A percentile compares a stretch with the other conserved stretches of the same genome.
Conservation (phyloP, 2,329 filamentous ascomycete genomes). For the Botryotinia convoluta region DNA sequence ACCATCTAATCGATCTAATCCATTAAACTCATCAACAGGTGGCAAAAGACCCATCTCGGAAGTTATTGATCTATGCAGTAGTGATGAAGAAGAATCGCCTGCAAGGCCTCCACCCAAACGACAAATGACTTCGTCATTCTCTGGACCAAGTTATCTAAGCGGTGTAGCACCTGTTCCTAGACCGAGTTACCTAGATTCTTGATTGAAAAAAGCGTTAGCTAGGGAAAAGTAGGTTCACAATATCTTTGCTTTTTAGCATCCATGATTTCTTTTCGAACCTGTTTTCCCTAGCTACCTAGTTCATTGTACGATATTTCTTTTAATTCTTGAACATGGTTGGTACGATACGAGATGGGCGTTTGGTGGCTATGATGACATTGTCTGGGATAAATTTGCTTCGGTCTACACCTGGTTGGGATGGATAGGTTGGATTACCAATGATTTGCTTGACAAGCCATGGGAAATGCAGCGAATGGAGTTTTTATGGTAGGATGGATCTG, state of each 20-base stretch:
- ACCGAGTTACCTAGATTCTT: background rate
- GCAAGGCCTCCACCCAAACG: conserved; percentile 36
- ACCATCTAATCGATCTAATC: conserved; percentile 17
- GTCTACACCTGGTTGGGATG: background rate
- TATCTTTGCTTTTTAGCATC: background rate
- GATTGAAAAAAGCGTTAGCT: background rate
- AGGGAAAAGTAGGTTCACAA: background rate
- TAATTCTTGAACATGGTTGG: background rate
- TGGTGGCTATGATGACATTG: background rate
- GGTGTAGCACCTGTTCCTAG: conserved; percentile 1
- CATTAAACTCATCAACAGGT: conserved; percentile 22
- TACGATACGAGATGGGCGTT: conserved; percentile 3
- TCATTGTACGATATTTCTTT: conserved; percentile 13
- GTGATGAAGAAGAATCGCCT: conserved; percentile 49
- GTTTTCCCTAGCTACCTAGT: background rate
- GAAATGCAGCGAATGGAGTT: conserved; percentile 4
- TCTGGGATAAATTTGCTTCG: background rate
- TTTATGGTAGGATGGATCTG: background rate
- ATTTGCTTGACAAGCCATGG: background rate
- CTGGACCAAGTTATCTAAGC: background rate
- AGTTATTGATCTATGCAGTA: conserved; percentile 54
- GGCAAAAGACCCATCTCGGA: conserved; percentile 46
- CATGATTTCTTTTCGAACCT: background rate
- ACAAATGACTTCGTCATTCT: conserved; percentile 23
- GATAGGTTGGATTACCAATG: background rate